Conservation (phyloP, 2,329 filamentous ascomycete genomes). For the Diaporthe ampelina region DNA sequence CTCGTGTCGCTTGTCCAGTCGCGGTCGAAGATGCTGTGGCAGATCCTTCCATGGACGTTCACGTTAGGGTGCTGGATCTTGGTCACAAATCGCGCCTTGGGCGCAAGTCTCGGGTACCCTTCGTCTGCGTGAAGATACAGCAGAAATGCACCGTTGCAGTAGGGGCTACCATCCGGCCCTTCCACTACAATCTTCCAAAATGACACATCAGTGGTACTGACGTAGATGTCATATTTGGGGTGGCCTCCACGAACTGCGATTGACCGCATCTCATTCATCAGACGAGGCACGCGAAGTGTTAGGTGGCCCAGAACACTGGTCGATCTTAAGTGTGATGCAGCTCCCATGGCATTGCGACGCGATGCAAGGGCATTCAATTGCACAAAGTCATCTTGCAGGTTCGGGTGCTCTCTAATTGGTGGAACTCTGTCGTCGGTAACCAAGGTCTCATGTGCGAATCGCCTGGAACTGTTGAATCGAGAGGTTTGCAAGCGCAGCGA, state of each 20-base stretch:
- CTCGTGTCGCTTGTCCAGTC: conserved; percentile 46
- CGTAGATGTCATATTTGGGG: conserved; percentile 50
- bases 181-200: conserved; percentile 58
- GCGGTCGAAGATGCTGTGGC: conserved; percentile 52
- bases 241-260: conserved; percentile 16
- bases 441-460: too few relatives aligned
- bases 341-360: too few relatives aligned
- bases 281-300: conserved; percentile 10
- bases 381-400: conserved; percentile 17
- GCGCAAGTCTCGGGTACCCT: conserved; percentile 84
- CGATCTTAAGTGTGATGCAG: too few relatives aligned
- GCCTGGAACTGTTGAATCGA: too few relatives aligned
- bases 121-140: conserved; percentile 83
- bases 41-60: conserved; percentile 81
- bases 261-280: conserved; percentile 27
- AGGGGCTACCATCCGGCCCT: conserved; percentile 44
- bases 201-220: conserved; percentile 53
- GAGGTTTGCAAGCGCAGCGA: too few relatives aligned
- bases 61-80: conserved; percentile 88
- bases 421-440: conserved; percentile 15
- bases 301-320: too few relatives aligned
- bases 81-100: conserved; percentile 82
- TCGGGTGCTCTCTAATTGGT: conserved; percentile 20
- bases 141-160: conserved; percentile 77
- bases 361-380: neutral